Evolutionary conservation across 768 basidiomycete species (phyloP), one percentile per base, ranked within the genome.

Genomic region (Tephrocybe sp.): DNA sequence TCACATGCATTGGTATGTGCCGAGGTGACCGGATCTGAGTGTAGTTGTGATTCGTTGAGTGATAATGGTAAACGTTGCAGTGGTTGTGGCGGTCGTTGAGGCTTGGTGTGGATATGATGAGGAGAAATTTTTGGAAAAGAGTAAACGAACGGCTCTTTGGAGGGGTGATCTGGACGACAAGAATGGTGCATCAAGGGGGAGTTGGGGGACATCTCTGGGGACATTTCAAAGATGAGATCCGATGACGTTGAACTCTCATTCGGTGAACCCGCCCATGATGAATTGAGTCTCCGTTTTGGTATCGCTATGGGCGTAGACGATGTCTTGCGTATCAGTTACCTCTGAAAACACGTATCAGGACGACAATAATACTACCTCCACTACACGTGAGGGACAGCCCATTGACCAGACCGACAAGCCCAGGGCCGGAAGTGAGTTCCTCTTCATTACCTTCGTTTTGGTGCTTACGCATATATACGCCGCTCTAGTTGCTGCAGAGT

Each of bases 361-460:
- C 44, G 78, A 83, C 16, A 5, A 25, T 11, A 23, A 41, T 12
- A 72, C 74, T 10, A 73, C 78, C 13, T 65, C 72, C 8, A 65
- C 69, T 19, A 56, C 57, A 36, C 68, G 72, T 3, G 63, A 48
- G 11, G 64, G 27, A 29, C 27, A 61, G 41, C 64, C 69, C 42
- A 74, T 89, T 59, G 82, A 88, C 13, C 94, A 97, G 69, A 78
- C 84, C 31, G 93, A 95, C 68, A 99, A 99, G 72, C 95, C 95
- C 1, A 74, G 89, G 24, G 88, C 89, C 15, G 90, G 83, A 38
- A 91, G 88, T 89, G 58, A 59, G 84, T 69, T 5, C 1, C 15
- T 1, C 33, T 10, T 15, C 30, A 12, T 11, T 18, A 29, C 24
- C 30, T 27, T 18, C 15, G 13, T 13, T 36, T 11, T 24, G 15